These are phyloP conservation scores for Angophora floribunda DNA, from an alignment of 345 rosid genomes.

Conservation along the genomic window DNA sequence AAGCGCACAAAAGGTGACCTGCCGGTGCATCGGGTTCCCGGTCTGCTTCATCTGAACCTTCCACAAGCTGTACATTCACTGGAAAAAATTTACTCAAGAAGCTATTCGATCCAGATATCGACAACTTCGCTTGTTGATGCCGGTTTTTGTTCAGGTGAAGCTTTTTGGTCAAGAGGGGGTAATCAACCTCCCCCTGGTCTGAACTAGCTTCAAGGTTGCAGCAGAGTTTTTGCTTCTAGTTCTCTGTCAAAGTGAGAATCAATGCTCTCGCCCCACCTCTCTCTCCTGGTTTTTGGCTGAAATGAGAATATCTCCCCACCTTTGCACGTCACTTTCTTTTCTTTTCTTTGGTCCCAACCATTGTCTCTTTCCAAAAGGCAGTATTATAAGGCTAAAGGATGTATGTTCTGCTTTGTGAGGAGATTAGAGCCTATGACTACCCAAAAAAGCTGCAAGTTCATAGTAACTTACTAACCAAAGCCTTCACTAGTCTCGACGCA, in stretches of 20 bases:
- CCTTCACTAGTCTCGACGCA: slow-evolving; percentile 65
- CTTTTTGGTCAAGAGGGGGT: background rate
- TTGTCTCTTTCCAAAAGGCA: background rate
- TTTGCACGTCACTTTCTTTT: background rate
- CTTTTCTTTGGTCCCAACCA: background rate
- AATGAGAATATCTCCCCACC: background rate
- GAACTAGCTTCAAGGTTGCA: background rate
- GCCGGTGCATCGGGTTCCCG: background rate
- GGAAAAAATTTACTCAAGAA: background rate
- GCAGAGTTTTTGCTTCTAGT: background rate
- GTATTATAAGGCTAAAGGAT: background rate
- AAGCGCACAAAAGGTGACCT: background rate
- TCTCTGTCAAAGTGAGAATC: background rate
- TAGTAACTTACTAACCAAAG: slow-evolving; percentile 58
- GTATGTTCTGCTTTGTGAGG: background rate
- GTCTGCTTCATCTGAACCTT: background rate
- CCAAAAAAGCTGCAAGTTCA: background rate
- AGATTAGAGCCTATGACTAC: background rate
- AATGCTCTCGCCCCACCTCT: background rate
- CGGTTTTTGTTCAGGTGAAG: background rate
- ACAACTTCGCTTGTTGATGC: background rate
- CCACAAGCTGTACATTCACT: background rate
- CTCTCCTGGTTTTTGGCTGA: background rate
- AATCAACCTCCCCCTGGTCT: background rate
- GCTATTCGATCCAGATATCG: background rate